A percentile compares a stretch with the other conserved stretches of the same genome.
phyloP scores from a whole-genome alignment of 1,284 basidiomycete genomes.

The Cystobasidium slooffiae region DNA sequence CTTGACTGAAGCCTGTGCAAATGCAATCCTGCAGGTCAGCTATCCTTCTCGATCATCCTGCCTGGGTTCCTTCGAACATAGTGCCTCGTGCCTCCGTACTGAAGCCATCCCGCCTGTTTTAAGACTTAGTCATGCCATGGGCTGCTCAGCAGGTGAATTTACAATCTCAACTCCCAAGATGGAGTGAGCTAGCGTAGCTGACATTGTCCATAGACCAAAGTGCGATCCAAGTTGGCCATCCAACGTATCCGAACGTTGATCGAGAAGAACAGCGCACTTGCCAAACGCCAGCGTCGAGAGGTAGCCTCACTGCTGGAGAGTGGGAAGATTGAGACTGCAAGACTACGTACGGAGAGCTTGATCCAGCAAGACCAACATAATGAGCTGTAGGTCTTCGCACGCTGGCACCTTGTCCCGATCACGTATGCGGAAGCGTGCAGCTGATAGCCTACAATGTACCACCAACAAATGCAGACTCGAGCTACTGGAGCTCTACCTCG shows the following conservation, averaged over 20 bases:
- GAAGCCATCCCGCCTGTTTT: too few relatives aligned
- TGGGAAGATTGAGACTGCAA: constrained; percentile 78
- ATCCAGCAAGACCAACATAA: constrained; percentile 84
- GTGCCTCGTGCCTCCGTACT: too few relatives aligned
- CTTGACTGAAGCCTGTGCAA: too few relatives aligned
- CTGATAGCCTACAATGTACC: background rate
- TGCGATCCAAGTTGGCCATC: constrained; percentile 37
- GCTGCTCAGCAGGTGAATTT: constrained; percentile 22
- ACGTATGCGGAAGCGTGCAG: background rate
- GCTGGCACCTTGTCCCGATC: background rate
- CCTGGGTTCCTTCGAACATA: too few relatives aligned
- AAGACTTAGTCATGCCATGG: constrained; percentile 35
- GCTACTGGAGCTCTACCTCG: constrained; percentile 89
- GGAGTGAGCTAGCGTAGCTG: background rate
- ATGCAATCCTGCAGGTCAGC: too few relatives aligned
- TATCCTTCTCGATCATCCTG: too few relatives aligned
- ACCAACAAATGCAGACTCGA: constrained; percentile 64
- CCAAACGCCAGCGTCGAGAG: constrained; percentile 61
- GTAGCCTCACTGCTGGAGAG: constrained; percentile 77
- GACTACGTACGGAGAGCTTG: constrained; percentile 62
- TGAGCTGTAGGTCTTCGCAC: constrained; percentile 63
- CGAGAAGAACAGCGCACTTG: constrained; percentile 38
- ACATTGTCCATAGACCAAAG: constrained; percentile 33
- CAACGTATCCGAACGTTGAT: constrained; percentile 39
- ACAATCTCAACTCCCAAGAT: background rate